phyloP scores from a whole-genome alignment of 1,139 yeast genomes.

The Hemisphaericaspora xylanilytica region DNA sequence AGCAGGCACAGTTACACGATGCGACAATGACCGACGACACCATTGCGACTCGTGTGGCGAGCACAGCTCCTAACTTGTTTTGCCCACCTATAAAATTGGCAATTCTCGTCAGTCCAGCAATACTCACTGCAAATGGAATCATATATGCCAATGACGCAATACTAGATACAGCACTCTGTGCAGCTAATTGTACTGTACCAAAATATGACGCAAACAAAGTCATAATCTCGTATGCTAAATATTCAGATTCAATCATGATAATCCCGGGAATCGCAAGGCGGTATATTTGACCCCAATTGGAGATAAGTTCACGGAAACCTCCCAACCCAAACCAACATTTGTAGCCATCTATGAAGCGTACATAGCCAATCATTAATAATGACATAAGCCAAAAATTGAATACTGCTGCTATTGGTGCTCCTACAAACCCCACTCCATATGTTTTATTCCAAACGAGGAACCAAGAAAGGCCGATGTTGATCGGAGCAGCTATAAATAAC shows the following conservation, averaged over 20 bases:
- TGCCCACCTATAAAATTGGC: slow-evolving; percentile 87
- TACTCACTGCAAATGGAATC: slow-evolving; percentile 87
- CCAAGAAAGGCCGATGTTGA: slow-evolving; percentile 70
- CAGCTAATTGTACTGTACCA: slow-evolving; percentile 81
- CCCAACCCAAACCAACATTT: slow-evolving; percentile 70
- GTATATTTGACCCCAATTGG: slow-evolving; percentile 60
- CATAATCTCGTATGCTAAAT: slow-evolving; percentile 68
- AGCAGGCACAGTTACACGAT: slow-evolving; percentile 48
- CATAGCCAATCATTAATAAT: slow-evolving; percentile 51
- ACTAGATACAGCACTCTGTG: slow-evolving; percentile 84
- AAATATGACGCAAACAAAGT: slow-evolving; percentile 73
- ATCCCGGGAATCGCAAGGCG: slow-evolving; percentile 70
- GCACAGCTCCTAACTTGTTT: slow-evolving; percentile 57
- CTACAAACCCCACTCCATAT: slow-evolving; percentile 63
- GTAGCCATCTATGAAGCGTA: slow-evolving; percentile 57
- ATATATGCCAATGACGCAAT: slow-evolving; percentile 78
- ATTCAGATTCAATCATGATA: slow-evolving; percentile 72
- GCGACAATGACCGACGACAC: slow-evolving; percentile 60
- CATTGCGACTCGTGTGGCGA: slow-evolving; percentile 65
- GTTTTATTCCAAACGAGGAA: slow-evolving; percentile 70
- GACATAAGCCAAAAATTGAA: slow-evolving; percentile 72
- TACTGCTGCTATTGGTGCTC: slow-evolving; percentile 72
- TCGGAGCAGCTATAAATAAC: slow-evolving; percentile 73
- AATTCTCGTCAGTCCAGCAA: slow-evolving; percentile 82
- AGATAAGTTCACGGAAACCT: slow-evolving; percentile 44